phyloP scores from a whole-genome alignment of 2,329 filamentous ascomycete species.

The Fonsecaea monophora region DNA sequence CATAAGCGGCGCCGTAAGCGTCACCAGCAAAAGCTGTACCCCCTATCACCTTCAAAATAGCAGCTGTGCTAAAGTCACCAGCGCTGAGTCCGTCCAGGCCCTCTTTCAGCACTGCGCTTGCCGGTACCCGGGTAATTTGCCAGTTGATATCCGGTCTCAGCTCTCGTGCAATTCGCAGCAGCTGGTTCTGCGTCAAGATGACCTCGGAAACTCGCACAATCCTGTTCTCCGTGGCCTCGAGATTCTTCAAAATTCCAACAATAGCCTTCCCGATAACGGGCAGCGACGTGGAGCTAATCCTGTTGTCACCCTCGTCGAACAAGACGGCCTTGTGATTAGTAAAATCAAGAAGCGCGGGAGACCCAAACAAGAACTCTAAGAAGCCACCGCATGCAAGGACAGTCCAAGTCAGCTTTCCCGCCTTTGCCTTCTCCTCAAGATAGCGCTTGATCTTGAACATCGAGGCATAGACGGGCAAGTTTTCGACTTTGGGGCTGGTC shows the following conservation, averaged over 20 bases:
- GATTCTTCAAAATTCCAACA: conserved; percentile 57
- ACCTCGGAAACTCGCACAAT: conserved; percentile 66
- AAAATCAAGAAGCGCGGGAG: conserved; percentile 44
- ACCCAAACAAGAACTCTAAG: conserved; percentile 62
- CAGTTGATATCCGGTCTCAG: conserved; percentile 40
- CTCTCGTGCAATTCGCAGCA: conserved; percentile 62
- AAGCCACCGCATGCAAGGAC: conserved; percentile 64
- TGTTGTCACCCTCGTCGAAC: conserved; percentile 35
- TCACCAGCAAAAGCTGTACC: conserved; percentile 44
- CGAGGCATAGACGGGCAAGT: conserved; percentile 42
- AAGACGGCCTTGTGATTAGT: conserved; percentile 42
- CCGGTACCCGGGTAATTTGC: conserved; percentile 42
- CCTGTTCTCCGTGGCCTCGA: conserved; percentile 62
- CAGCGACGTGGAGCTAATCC: conserved; percentile 36
- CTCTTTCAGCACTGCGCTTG: conserved; percentile 51
- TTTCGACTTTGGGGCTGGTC: conserved; percentile 39
- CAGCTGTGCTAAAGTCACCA: conserved; percentile 41
- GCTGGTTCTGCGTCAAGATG: conserved; percentile 63
- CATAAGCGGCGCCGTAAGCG: conserved; percentile 43
- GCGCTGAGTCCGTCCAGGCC: conserved; percentile 34
- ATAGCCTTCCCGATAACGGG: conserved; percentile 34
- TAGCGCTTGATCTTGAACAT: conserved; percentile 49
- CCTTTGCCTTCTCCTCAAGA: conserved; percentile 56
- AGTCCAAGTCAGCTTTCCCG: conserved; percentile 63
- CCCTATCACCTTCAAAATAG: conserved; percentile 43